Percentiles rank a stretch among this genome's conserved stretches.
Conservation (phyloP, 257 asterid genomes). For the Solanum infundibuliforme region DNA sequence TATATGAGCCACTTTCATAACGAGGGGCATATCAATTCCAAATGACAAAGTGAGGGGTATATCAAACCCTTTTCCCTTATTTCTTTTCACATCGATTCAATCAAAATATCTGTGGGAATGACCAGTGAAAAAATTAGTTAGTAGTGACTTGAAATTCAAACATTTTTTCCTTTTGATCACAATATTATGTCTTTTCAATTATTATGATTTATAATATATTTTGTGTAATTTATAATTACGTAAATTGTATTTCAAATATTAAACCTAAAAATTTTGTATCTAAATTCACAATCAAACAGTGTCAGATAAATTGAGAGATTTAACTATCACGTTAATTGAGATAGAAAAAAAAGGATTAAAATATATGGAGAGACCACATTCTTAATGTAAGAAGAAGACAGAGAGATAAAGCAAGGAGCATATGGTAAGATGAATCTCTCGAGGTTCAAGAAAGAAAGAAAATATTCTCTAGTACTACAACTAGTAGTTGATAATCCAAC, state of each 20-base stretch:
- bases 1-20: no score
- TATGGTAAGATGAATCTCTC: conserved; percentile 43
- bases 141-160: neutral
- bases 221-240: neutral
- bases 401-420: conserved; percentile 34
- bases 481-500: conserved; percentile 10
- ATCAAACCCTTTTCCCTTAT: no score
- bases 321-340: neutral
- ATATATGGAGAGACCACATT: conserved; percentile 13
- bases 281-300: neutral
- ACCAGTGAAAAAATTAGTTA: no score
- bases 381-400: conserved; percentile 33
- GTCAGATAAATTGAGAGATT: neutral
- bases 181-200: neutral
- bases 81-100: no score
- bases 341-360: neutral
- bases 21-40: no score
- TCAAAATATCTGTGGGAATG: no score
- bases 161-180: neutral
- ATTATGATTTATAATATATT: neutral
- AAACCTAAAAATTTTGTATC: neutral
- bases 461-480: neutral
- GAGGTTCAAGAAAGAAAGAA: conserved; percentile 40
- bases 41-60: no score
- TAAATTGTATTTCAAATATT: neutral